Evolutionary conservation across 306 rosid species (phyloP).

Genomic region (Clitoria ternatea): DNA sequence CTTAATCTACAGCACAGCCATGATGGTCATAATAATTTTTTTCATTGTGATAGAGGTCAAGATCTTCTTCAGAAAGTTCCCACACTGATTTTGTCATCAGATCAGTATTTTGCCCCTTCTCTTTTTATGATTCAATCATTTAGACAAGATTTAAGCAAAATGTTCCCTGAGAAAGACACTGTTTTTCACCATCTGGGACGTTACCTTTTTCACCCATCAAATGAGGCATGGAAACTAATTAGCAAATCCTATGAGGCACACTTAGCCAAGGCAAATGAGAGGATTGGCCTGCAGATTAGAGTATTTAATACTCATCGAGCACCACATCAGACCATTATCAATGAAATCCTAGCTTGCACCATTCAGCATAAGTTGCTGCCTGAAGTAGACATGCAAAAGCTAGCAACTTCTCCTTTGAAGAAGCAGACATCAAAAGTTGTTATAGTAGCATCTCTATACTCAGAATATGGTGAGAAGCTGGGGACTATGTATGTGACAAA

Average conservation of each 20-base stretch:
- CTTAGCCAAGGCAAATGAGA: constrained; percentile 36
- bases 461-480: constrained; percentile 60
- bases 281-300: constrained; percentile 45
- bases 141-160: constrained; percentile 29
- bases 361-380: constrained; percentile 58
- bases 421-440: constrained; percentile 50
- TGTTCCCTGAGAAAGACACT: constrained; percentile 40
- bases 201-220: constrained; percentile 46
- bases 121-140: constrained; percentile 63
- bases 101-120: constrained; percentile 64
- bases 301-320: constrained; percentile 36
- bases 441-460: constrained; percentile 57
- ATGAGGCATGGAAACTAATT: constrained; percentile 51
- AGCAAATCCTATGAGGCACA: constrained; percentile 29
- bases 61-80: constrained; percentile 44
- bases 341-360: constrained; percentile 63
- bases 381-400: constrained; percentile 25
- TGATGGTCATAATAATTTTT: constrained; percentile 61
- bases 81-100: constrained; percentile 45
- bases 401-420: constrained; percentile 23
- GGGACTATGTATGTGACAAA: constrained; percentile 45
- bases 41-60: constrained; percentile 62
- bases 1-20: constrained; percentile 59
- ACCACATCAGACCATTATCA: constrained; percentile 48
- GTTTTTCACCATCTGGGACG: constrained; percentile 49